These are phyloP conservation scores for Pulveroboletus sp. DNA, from an alignment of 768 basidiomycete genomes.

Conservation along the genomic window DNA sequence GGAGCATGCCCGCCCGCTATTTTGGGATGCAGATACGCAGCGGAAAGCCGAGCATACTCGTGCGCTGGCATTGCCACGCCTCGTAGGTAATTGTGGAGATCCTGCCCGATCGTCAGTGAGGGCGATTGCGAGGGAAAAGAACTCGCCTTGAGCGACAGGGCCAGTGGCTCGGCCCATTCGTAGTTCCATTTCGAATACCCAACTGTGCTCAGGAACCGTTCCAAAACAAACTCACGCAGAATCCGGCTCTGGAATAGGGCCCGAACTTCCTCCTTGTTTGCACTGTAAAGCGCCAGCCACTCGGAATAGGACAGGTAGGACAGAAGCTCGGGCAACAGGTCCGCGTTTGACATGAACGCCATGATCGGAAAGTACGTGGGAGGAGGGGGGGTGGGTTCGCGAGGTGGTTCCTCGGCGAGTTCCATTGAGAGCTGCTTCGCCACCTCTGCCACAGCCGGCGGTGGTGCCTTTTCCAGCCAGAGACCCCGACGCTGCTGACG, in stretches of 20 bases:
- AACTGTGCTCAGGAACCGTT: slow-evolving; percentile 65
- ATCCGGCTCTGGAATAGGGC: slow-evolving; percentile 46
- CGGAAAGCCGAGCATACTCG: slow-evolving; percentile 63
- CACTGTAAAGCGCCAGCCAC: slow-evolving; percentile 59
- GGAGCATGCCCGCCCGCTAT: slow-evolving; percentile 38
- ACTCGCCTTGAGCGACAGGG: slow-evolving; percentile 60
- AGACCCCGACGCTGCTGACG: slow-evolving; percentile 41
- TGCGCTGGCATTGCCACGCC: slow-evolving; percentile 76
- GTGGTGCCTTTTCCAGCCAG: slow-evolving; percentile 38
- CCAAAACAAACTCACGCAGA: slow-evolving; percentile 63
- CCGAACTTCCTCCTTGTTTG: slow-evolving; percentile 56
- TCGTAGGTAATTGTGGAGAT: slow-evolving; percentile 76
- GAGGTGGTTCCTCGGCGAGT: slow-evolving; percentile 11
- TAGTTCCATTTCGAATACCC: slow-evolving; percentile 68
- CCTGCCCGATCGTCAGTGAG: slow-evolving; percentile 38
- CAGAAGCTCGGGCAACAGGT: slow-evolving; percentile 55
- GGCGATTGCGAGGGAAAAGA: background rate
- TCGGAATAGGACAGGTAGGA: slow-evolving; percentile 67
- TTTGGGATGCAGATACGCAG: slow-evolving; percentile 53
- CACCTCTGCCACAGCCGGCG: slow-evolving; percentile 33
- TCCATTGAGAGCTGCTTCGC: slow-evolving; percentile 21
- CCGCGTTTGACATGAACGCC: slow-evolving; percentile 52
- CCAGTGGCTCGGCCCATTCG: slow-evolving; percentile 57
- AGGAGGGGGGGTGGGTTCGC: slow-evolving; percentile 22
- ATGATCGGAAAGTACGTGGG: slow-evolving; percentile 48